A percentile compares a stretch with the other conserved stretches of the same genome.
phyloP scores from a whole-genome alignment of 1,139 yeast species.

The Torulaspora pretoriensis region DNA sequence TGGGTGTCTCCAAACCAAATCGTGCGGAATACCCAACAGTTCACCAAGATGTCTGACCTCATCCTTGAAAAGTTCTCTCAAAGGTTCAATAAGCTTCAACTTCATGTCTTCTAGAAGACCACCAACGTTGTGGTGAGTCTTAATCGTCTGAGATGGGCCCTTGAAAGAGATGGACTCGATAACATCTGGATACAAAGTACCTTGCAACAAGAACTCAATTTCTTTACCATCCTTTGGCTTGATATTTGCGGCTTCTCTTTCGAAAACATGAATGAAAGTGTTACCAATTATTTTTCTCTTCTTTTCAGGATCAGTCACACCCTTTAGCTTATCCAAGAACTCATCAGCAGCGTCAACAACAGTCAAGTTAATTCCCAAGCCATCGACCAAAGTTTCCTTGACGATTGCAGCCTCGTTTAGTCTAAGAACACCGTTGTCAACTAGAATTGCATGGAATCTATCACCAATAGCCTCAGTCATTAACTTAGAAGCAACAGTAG shows the following conservation, averaged over 20 bases:
- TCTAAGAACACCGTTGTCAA: constrained; percentile 97
- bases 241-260: constrained; percentile 90
- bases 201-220: constrained; percentile 90
- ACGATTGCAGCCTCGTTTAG: constrained; percentile 86
- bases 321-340: constrained; percentile 80
- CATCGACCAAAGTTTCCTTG: constrained; percentile 82
- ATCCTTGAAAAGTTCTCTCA: constrained; percentile 96
- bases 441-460: constrained; percentile 96
- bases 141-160: constrained; percentile 99
- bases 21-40: constrained; percentile 91
- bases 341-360: constrained; percentile 93
- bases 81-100: constrained; percentile 94
- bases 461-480: constrained; percentile 98
- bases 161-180: constrained; percentile 97
- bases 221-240: constrained; percentile 86
- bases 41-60: constrained; percentile 97
- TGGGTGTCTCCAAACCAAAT: constrained; percentile 99
- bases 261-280: constrained; percentile 95
- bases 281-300: constrained; percentile 98
- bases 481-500: constrained; percentile 97
- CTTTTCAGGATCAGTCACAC: constrained; percentile 97
- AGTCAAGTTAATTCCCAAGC: constrained; percentile 89
- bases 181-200: constrained; percentile 97
- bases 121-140: constrained; percentile 99
- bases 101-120: constrained; percentile 97